Percentiles rank a stretch among this genome's conserved stretches.
Conservation (phyloP, 1,284 basidiomycete species). For the Cutaneotrichosporon spelunceum region DNA sequence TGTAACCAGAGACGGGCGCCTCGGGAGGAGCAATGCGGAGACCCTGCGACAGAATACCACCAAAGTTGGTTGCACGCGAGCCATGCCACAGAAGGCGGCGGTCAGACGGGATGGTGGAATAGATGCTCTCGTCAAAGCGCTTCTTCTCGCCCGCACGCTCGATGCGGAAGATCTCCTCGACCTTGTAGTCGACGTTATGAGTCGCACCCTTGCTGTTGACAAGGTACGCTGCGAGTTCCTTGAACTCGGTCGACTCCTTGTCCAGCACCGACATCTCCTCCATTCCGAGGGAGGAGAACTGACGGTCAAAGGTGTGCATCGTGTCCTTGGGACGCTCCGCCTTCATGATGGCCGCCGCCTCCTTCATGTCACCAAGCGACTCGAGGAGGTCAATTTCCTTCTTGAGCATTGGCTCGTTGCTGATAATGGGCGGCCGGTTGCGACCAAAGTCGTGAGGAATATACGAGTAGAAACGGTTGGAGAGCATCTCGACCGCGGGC, state of each 20-base stretch:
- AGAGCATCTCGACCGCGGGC: constrained; percentile 55
- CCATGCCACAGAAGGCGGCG: constrained; percentile 66
- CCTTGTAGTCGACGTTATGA: constrained; percentile 51
- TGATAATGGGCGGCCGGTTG: constrained; percentile 56
- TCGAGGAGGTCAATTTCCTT: constrained; percentile 65
- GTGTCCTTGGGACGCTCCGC: constrained; percentile 53
- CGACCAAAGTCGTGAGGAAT: constrained; percentile 64
- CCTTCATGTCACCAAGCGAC: constrained; percentile 59
- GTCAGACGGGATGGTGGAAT: constrained; percentile 54
- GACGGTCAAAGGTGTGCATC: constrained; percentile 60
- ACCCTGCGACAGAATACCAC: constrained; percentile 64
- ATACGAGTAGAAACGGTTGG: constrained; percentile 55
- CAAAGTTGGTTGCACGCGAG: constrained; percentile 39
- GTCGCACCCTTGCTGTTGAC: constrained; percentile 58
- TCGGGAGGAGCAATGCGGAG: constrained; percentile 67
- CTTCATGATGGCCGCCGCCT: constrained; percentile 62
- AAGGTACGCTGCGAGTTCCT: constrained; percentile 56
- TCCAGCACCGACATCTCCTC: constrained; percentile 58
- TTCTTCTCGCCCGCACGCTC: constrained; percentile 57
- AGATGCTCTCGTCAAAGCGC: constrained; percentile 58
- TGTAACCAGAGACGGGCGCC: constrained; percentile 56
- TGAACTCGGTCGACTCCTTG: constrained; percentile 56
- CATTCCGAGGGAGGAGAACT: constrained; percentile 59
- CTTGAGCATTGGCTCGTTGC: constrained; percentile 53
- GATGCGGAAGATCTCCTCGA: constrained; percentile 59